Base-by-base conservation (phyloP, 192 early-diverging fungal genomes). In the Coemansia umbellata region DNA sequence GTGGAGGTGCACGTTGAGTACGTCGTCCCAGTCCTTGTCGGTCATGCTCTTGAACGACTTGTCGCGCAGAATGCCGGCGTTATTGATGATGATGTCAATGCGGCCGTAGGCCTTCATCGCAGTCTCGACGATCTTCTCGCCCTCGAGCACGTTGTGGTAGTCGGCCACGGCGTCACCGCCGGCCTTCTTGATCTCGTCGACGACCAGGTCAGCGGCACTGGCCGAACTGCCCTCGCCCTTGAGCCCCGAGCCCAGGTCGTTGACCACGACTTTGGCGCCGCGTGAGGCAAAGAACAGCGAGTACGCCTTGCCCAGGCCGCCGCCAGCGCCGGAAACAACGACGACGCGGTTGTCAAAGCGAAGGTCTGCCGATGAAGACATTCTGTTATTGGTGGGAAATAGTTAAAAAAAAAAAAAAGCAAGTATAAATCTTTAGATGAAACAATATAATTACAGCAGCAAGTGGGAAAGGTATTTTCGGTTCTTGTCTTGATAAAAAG, bases 61-160 rank as follows among this genome's bases (percentile, higher is more conserved):
- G 81, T 99, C 97, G 58, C 95, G 91, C 56, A 99, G 81, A 60
- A 99, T 96, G 37, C 94, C 95, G 14, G 96, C 96, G 70, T 99
- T 99, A 79, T 97, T 97, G 74, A 99, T 89, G 39, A 99, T 71
- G 40, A 99, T 84, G 67, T 99, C 97, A 48, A 99, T 79, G 32
- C 88, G 85, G 8, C 95, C 95, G 66, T 92, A 99, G 14, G 91
- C 90, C 80, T 91, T 86, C 60, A 99, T 72, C 3, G 97, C 97
- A 5, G 94, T 94, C 60, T 93, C 91, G 17, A 99, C 89, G 66
- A 99, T 99, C 84, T 93, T 94, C 49, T 91, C 93, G 51, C 97
- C 97, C 47, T 94, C 88, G 40, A 95, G 87, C 23, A 99, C 97
- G 54, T 94, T 95, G 79, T 96, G 86, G 79, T 97, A 94, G 82